These are phyloP conservation scores for Thermomyces lanuginosus DNA, from an alignment of 2,329 filamentous ascomycete species.

Conservation along the genomic window DNA sequence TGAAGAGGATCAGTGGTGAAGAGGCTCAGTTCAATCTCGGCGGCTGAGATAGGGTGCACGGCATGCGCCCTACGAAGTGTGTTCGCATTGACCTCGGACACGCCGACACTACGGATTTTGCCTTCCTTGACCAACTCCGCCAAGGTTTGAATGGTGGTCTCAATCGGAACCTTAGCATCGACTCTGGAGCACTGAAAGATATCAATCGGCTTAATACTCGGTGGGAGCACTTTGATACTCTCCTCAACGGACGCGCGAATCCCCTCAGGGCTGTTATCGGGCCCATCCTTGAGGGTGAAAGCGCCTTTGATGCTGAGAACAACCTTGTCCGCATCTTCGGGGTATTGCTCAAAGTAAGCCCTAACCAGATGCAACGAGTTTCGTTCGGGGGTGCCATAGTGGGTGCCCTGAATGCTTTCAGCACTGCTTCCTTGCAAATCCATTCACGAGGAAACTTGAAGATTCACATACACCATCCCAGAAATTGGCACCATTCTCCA, in stretches of 20 bases:
- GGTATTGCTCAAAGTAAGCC: conserved; percentile 47
- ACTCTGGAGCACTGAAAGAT: conserved; percentile 44
- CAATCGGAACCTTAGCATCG: conserved; percentile 36
- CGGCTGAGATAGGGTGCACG: conserved; percentile 39
- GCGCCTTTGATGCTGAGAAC: conserved; percentile 48
- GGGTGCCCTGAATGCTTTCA: no score
- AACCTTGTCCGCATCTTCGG: conserved; percentile 46
- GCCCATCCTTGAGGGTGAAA: conserved; percentile 15
- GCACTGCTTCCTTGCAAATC: no score
- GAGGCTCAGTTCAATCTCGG: conserved; percentile 46
- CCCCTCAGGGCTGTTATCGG: conserved; percentile 38
- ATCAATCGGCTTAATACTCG: conserved; percentile 40
- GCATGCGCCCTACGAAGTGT: conserved; percentile 28
- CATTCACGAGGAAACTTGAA: no score
- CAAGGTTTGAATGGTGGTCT: conserved; percentile 28
- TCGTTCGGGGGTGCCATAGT: conserved; percentile 44
- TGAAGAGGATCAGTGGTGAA: conserved; percentile 40
- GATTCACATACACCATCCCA: no score
- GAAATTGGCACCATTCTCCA: conserved; percentile 32
- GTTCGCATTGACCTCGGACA: conserved; percentile 29
- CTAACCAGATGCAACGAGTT: conserved; percentile 46
- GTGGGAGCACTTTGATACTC: conserved; percentile 35
- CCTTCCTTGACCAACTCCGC: conserved; percentile 26
- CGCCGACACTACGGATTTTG: conserved; percentile 29
- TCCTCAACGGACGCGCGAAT: conserved; percentile 44